Percentiles rank a stretch among this genome's conserved stretches.
Conservation (phyloP, 2,329 filamentous ascomycete species). For the Ceratocystis diversiconidia region DNA sequence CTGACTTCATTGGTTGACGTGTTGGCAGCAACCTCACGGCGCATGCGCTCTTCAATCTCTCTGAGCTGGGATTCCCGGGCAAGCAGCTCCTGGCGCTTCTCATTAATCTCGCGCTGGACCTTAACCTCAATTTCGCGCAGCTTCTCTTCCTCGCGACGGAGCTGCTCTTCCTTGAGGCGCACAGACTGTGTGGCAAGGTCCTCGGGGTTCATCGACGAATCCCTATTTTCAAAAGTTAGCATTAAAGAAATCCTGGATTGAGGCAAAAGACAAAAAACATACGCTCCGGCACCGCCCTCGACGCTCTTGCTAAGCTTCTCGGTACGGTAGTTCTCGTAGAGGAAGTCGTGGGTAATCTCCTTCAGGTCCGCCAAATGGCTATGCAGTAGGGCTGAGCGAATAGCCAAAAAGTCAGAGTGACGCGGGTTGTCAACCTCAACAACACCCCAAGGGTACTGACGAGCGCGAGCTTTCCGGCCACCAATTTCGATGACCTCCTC, state of each 20-base stretch:
- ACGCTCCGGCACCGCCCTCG: conserved; percentile 76
- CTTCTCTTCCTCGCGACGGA: conserved; percentile 98
- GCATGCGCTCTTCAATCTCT: conserved; percentile 97
- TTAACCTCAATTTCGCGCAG: conserved; percentile 98
- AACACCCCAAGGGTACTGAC: conserved; percentile 98
- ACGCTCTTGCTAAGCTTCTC: conserved; percentile 99
- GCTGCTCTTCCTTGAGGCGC: conserved; percentile 97
- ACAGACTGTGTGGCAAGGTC: conserved; percentile 94
- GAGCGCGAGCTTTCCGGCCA: conserved; percentile 78
- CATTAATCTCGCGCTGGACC: conserved; percentile 98
- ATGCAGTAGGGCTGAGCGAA: conserved; percentile 89
- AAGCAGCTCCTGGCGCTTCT: conserved; percentile 96
- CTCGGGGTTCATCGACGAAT: conserved; percentile 93
- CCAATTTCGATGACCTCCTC: conserved; percentile 92
- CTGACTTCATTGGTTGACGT: conserved; percentile 27
- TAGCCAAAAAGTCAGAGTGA: conserved; percentile 95
- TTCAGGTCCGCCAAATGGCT: conserved; percentile 96
- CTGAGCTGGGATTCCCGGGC: conserved; percentile 96
- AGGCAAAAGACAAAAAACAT: conserved; percentile 34
- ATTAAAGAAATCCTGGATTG: conserved; percentile 23
- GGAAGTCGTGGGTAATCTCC: conserved; percentile 99
- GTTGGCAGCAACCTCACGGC: conserved; percentile 57
- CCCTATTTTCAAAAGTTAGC: conserved; percentile 30
- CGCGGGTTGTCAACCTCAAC: conserved; percentile 98
- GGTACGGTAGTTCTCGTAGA: conserved; percentile 99